Evolutionary conservation across 2,329 filamentous ascomycete genomes (phyloP), one percentile per base, ranked within the genome.

Genomic region (Ceratocystis variospora): DNA sequence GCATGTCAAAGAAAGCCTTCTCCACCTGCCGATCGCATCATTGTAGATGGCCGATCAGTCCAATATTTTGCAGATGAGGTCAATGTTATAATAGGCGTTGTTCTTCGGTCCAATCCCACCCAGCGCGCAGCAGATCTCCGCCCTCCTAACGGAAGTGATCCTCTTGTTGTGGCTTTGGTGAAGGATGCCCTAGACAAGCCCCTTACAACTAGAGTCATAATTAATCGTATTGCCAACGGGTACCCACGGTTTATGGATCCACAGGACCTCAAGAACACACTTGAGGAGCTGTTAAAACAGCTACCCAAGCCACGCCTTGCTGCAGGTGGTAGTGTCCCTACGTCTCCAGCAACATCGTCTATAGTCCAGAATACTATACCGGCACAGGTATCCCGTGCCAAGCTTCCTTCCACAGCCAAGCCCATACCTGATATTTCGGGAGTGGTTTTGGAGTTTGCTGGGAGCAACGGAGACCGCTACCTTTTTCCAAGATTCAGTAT

Each of bases 401-500:
- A 82, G 70, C 63, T 63, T 7, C 50, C 66, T 31, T 46, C 45
- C n/a, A 28, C 48, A 31, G 22, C 50, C 17, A 68, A 68, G 61
- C n/a, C 61, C 19, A 59, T 50, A 17, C 81, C 81, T 31, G 86
- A 87, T 66, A 81, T 87, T 55, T 80, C 84, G 0, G 84, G 85
- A n/a, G 78, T 88, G 15, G 82, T 87, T 0, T 82, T 90, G 68
- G 86, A 89, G 70, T 89, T 90, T 73, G 73, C 78, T 4, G 81
- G 82, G 61, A 85, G 85, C 44, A 84, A 78, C 2, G 88, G 87
- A 59, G 89, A 93, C 73, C 83, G 88, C 31, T 92, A 89, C 72
- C 76, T 90, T 61, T 92, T 94, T 69, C 89, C 89, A 1, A 88
- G 86, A 70, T 87, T 88, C 72, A 88, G 86, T 74, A 87, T 93